Conservation (phyloP, 495 filamentous ascomycete species). For the Penicillium paradoxum region DNA sequence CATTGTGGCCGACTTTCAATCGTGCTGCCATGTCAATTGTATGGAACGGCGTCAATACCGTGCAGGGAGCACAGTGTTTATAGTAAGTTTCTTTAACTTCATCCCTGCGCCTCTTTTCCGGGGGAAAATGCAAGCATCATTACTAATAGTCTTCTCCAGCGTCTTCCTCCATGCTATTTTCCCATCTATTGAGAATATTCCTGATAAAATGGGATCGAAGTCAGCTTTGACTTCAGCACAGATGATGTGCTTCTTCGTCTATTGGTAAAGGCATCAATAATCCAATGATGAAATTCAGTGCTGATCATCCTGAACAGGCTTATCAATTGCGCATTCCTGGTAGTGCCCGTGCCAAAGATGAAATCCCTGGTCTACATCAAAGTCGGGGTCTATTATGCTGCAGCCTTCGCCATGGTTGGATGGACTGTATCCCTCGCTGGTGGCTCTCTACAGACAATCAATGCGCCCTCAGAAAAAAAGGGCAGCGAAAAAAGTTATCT, state of each 20-base stretch:
- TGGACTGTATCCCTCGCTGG: conserved; percentile 31
- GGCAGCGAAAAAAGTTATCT: conserved; percentile 28
- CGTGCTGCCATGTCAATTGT: conserved; percentile 36
- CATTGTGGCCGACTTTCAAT: conserved; percentile 37
- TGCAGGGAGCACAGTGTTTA: conserved; percentile 36
- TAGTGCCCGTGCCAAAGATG: conserved; percentile 36
- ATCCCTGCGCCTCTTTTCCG: background rate
- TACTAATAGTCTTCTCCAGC: conserved; percentile 6
- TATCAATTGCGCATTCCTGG: conserved; percentile 30
- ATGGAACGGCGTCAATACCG: conserved; percentile 36
- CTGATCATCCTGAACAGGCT: conserved; percentile 11
- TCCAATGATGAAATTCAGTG: background rate
- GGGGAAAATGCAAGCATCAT: background rate
- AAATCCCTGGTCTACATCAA: conserved; percentile 32
- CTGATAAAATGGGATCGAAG: conserved; percentile 30
- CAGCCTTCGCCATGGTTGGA: conserved; percentile 29
- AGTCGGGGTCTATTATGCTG: conserved; percentile 27
- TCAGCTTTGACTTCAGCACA: conserved; percentile 30
- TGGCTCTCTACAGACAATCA: conserved; percentile 18
- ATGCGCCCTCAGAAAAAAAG: conserved; percentile 23
- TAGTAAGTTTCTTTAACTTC: conserved; percentile 16
- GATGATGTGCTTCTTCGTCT: conserved; percentile 36
- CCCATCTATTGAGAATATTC: conserved; percentile 30
- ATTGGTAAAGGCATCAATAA: conserved; percentile 19
- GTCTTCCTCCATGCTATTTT: conserved; percentile 35